Base-by-base conservation (phyloP, 495 filamentous ascomycete genomes). In the Aspergillus haitiensis region DNA sequence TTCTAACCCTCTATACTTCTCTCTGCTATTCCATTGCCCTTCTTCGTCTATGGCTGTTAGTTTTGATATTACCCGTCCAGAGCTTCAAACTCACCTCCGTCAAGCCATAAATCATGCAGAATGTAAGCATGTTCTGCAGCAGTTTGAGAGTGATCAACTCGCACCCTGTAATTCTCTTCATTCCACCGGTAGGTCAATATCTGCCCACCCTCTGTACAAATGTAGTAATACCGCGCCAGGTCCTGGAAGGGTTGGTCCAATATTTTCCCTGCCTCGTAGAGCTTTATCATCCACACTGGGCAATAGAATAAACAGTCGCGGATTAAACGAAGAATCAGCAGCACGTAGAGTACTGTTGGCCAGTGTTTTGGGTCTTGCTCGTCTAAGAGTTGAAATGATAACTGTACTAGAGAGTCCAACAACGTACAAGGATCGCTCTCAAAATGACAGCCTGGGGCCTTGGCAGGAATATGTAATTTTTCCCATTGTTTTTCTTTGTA, bases 341-440 rank as follows among this genome's bases (percentile, higher is more conserved):
- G 53, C 13, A 55, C 53, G 21, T 55, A 33, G 1, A 55, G 53
- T 1, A 56, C 54, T 35, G 54, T 47, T 18, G 54, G 54, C 54
- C 54, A 56, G 12, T 56, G 27, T 48, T 15, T 1, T 7, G 40
- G 54, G 34, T 56, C 54, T 12, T 46, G 27, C 3, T 7, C 48
- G 37, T 56, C 13, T 33, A 56, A 16, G 0, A 56, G 54, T 8
- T 47, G 42, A 32, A 56, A 56, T 6, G 40, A 47, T 3, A 36
- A 15, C n/a, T 47, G 9, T 9, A 6, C n/a, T 47, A 56, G 18
- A 36, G 34, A 18, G 5, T 16, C 54, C 10, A 46, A 13, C 54
- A 56, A 48, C 13, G 42, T 13, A 13, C 37, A 40, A 6, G 11
- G 27, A 11, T 15, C 33, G n/a, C 40, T 46, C 32, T 36, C n/a